Conservation (phyloP, 441 rosid genomes). For the Syzygium malaccense region DNA sequence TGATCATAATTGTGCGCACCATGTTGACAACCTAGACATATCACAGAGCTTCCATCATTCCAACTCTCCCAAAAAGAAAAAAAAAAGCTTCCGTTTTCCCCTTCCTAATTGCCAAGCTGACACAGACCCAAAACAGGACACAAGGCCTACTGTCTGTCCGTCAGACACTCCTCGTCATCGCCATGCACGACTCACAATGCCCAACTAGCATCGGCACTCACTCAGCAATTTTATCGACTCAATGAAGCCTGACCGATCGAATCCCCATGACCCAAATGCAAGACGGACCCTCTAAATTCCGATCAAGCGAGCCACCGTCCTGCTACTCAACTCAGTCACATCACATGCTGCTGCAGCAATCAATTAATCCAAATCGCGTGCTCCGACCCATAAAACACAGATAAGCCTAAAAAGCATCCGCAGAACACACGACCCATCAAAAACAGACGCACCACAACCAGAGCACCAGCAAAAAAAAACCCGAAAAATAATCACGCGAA, state of each 20-base stretch:
- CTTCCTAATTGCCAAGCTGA: background rate
- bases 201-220: background rate
- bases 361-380: background rate
- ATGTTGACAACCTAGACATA: background rate
- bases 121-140: background rate
- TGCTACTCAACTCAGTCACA: background rate
- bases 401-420: background rate
- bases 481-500: background rate
- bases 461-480: background rate
- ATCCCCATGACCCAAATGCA: background rate
- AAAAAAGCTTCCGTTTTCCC: background rate
- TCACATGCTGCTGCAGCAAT: background rate
- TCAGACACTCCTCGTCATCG: background rate
- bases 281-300: background rate
- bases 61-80: accelerated
- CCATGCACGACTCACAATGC: background rate
- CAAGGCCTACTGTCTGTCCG: background rate
- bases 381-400: background rate
- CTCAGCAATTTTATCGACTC: background rate
- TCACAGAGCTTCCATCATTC: background rate
- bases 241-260: background rate
- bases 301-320: background rate
- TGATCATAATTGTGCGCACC: background rate
- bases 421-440: background rate
- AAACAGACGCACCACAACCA: background rate